phyloP scores from a whole-genome alignment of 495 filamentous ascomycete species.

The Daldinia grandis region DNA sequence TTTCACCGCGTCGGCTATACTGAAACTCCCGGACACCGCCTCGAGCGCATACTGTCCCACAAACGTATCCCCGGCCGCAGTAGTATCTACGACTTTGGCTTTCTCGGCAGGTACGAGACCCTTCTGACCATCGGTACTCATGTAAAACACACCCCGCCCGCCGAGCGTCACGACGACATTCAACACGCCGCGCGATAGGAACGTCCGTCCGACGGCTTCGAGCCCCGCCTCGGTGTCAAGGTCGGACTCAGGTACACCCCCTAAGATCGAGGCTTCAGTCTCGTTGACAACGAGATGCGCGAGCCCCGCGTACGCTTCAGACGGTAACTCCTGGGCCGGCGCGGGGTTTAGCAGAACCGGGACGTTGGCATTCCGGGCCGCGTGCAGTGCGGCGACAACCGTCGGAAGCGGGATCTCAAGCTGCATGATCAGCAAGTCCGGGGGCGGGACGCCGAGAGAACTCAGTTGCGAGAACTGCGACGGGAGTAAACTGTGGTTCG shows the following conservation, averaged over 20 bases:
- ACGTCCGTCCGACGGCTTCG: conserved; percentile 60
- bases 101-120: conserved; percentile 64
- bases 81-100: conserved; percentile 87
- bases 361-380: conserved; percentile 59
- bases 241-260: conserved; percentile 56
- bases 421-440: conserved; percentile 83
- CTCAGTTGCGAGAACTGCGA: conserved; percentile 39
- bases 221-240: conserved; percentile 58
- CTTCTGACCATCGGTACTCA: conserved; percentile 50
- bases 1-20: conserved; percentile 67
- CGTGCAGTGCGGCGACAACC: conserved; percentile 69
- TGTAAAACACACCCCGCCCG: conserved; percentile 73
- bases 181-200: conserved; percentile 72
- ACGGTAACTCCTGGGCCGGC: conserved; percentile 75
- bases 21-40: conserved; percentile 58
- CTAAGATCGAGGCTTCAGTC: conserved; percentile 82
- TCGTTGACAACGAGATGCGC: conserved; percentile 89
- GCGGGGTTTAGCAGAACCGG: conserved; percentile 84
- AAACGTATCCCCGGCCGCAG: conserved; percentile 94
- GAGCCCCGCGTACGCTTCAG: conserved; percentile 71
- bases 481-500: conserved; percentile 67
- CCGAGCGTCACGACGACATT: conserved; percentile 88
- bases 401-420: conserved; percentile 82
- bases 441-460: conserved; percentile 46
- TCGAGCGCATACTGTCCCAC: conserved; percentile 85